A percentile compares a stretch with the other conserved stretches of the same genome.
These are phyloP conservation scores for Curvularia hawaiiensis DNA, from an alignment of 2,329 filamentous ascomycete genomes.

Conservation along the genomic window DNA sequence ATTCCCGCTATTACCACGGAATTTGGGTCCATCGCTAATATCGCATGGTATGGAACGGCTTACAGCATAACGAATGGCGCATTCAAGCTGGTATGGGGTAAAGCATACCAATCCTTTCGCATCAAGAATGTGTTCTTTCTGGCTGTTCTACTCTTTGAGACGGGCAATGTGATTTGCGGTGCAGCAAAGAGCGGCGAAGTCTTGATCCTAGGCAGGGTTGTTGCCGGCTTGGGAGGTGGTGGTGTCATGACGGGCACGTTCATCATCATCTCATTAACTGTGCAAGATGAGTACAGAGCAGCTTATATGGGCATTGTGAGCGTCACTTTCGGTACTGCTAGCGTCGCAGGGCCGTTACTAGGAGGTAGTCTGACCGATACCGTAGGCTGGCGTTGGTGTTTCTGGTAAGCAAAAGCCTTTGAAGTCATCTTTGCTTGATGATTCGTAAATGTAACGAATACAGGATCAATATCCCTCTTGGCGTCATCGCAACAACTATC, in stretches of 20 bases:
- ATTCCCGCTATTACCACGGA: not conserved
- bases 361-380: too few species aligned
- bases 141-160: not conserved
- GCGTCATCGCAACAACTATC: too few species aligned
- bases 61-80: not conserved
- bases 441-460: too few species aligned
- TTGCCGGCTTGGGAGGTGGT: not conserved
- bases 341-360: too few species aligned
- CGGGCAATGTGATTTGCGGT: not conserved
- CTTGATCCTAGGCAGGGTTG: not conserved
- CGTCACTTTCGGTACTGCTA: too few species aligned
- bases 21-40: not conserved
- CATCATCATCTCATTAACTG: conserved; percentile 16
- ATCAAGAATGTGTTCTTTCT: not conserved
- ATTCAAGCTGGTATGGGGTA: not conserved
- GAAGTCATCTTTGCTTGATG: too few species aligned
- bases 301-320: too few species aligned
- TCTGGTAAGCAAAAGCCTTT: too few species aligned
- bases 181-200: not conserved
- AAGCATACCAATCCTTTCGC: not conserved
- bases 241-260: not conserved
- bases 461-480: too few species aligned
- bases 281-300: too few species aligned
- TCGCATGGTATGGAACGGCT: not conserved
- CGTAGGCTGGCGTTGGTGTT: too few species aligned